Percentiles rank a stretch among this genome's conserved stretches.
Conservation (phyloP, 2,329 filamentous ascomycete species). For the Rhynchosporium graminicola region DNA sequence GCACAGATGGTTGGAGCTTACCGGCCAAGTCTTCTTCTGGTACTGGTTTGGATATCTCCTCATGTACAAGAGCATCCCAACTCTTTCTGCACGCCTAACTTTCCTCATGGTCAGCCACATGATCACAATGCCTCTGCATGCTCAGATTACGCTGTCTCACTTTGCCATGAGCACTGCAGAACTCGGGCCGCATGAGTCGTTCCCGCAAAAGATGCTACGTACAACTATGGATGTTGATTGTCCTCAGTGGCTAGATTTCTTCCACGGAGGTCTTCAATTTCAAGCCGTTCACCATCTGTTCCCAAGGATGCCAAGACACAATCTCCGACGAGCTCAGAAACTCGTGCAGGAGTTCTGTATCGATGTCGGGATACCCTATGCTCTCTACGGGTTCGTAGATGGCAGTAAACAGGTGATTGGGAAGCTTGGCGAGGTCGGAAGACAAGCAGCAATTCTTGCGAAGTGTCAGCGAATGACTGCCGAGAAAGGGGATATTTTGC, state of each 20-base stretch:
- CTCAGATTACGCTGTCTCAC: slow-evolving; percentile 89
- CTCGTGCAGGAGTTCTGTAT: slow-evolving; percentile 79
- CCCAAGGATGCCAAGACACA: slow-evolving; percentile 81
- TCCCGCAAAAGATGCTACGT: slow-evolving; percentile 86
- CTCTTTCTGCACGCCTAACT: slow-evolving; percentile 65
- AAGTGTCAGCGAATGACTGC: slow-evolving; percentile 63
- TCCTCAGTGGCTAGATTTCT: slow-evolving; percentile 82
- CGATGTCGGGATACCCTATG: slow-evolving; percentile 82
- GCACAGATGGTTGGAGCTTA: slow-evolving; percentile 79
- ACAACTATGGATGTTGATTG: slow-evolving; percentile 95
- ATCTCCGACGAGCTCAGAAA: slow-evolving; percentile 72
- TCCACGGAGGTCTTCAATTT: slow-evolving; percentile 87
- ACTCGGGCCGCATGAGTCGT: slow-evolving; percentile 80
- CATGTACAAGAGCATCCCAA: slow-evolving; percentile 71
- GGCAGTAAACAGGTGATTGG: slow-evolving; percentile 81
- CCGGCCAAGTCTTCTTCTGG: slow-evolving; percentile 81
- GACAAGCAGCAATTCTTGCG: slow-evolving; percentile 74
- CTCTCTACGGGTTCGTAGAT: slow-evolving; percentile 80
- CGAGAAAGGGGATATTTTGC: slow-evolving; percentile 39
- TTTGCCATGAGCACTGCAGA: slow-evolving; percentile 93
- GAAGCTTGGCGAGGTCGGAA: slow-evolving; percentile 73
- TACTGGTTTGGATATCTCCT: slow-evolving; percentile 82
- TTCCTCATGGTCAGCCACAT: slow-evolving; percentile 82
- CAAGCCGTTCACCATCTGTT: slow-evolving; percentile 87
- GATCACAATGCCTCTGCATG: slow-evolving; percentile 77